Evolutionary conservation across 1,139 yeast species (phyloP).

Genomic region (Pichia inconspicua): DNA sequence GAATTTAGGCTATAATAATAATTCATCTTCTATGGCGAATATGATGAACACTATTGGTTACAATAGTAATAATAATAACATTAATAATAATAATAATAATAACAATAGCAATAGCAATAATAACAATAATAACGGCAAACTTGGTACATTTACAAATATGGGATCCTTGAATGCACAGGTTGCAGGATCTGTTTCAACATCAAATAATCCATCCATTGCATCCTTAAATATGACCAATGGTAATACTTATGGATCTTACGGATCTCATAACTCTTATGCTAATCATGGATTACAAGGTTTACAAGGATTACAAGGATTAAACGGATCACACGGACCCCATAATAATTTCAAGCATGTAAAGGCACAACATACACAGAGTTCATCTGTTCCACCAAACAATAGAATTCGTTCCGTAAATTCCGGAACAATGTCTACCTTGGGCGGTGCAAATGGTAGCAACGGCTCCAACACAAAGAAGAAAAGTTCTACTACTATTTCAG

Average conservation of each 20-base stretch:
- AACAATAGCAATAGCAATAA: neutral
- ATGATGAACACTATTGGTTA: conserved; percentile 3
- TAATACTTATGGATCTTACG: neutral
- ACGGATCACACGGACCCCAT: neutral
- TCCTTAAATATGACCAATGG: neutral
- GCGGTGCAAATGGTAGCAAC: conserved; percentile 1
- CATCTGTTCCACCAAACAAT: conserved; percentile 15
- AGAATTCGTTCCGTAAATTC: neutral
- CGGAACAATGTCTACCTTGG: neutral
- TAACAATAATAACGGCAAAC: too few relatives aligned
- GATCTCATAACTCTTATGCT: neutral
- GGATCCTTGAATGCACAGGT: neutral
- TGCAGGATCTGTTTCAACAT: neutral
- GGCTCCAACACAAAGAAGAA: neutral
- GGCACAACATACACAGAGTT: conserved; percentile 2
- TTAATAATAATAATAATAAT: neutral
- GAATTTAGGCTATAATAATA: conserved; percentile 1
- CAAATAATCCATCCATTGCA: neutral
- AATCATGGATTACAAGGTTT: too few relatives aligned
- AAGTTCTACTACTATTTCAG: neutral
- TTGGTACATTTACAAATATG: neutral
- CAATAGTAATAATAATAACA: neutral
- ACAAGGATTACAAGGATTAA: too few relatives aligned
- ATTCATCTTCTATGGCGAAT: neutral
- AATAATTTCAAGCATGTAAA: neutral